Evolutionary conservation across 768 basidiomycete genomes (phyloP), one percentile per base, ranked within the genome.

Genomic region (Lentinula lateritia): DNA sequence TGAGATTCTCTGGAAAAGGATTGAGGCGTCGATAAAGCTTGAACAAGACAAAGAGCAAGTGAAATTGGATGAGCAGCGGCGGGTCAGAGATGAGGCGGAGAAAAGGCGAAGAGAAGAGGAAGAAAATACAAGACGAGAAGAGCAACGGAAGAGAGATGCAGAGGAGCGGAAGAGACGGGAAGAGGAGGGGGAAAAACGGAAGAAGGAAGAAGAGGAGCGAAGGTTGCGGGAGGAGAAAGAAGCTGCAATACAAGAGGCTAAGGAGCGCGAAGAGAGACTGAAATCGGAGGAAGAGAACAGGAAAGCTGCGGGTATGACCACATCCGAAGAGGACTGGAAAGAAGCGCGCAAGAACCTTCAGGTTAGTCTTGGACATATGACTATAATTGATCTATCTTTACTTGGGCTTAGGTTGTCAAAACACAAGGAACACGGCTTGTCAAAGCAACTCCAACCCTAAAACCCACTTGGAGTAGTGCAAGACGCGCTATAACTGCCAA

Each of bases 401-500:
- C 20, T 28, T 32, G 20, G 18, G 32, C 53, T 58, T 64, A 93
- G 84, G 69, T 72, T 57, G 76, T 92, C 56, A 95, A 95, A 76
- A 72, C 74, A 2, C 82, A 85, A 38, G 76, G 83, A 28, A 83
- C 92, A 78, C 81, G 78, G 53, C 67, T 72, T 41, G 85, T 94
- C 62, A 94, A 93, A 71, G 71, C 69, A 3, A 72, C 87, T 66
- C 76, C 80, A 52, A 71, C 71, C 5, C 68, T 79, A 61, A 90
- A 86, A 70, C 74, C 85, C 10, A 73, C 79, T 32, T 93, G 90
- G 86, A 84, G 79, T 56, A 80, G 79, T 55, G 77, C 81, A 54
- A 86, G 93, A 28, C 84, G 94, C 50, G 82, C 87, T 67, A 92
- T 96, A 53, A 92, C 86, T 3, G 90, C 92, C 34, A 93, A 90